These are phyloP conservation scores for Collariella sp. DNA, from an alignment of 495 filamentous ascomycete genomes.

Conservation along the genomic window DNA sequence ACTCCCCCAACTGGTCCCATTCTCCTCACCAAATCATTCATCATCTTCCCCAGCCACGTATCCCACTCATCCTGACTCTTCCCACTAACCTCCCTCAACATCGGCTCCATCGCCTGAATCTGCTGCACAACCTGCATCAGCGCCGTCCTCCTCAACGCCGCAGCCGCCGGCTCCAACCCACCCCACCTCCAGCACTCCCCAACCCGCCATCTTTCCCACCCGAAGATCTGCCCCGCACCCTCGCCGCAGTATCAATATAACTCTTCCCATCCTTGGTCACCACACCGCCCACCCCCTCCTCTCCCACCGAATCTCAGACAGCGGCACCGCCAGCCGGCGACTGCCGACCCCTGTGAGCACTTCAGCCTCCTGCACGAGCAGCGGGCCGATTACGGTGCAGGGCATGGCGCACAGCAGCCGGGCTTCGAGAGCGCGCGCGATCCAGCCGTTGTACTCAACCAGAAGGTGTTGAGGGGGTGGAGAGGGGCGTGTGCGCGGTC, in stretches of 20 bases:
- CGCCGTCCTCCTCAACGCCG: conserved; percentile 67
- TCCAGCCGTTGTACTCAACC: conserved; percentile 77
- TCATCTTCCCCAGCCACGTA: conserved; percentile 80
- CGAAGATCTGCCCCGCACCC: conserved; percentile 7
- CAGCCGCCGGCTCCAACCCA: conserved; percentile 60
- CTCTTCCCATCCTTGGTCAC: conserved; percentile 46
- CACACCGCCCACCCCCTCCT: conserved; percentile 55
- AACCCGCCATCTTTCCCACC: background rate
- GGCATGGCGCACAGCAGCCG: conserved; percentile 65
- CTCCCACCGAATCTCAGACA: conserved; percentile 86
- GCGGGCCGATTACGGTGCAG: conserved; percentile 68
- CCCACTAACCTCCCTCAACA: conserved; percentile 70
- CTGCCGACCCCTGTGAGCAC: conserved; percentile 58
- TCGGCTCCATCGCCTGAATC: conserved; percentile 79
- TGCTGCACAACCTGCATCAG: conserved; percentile 74
- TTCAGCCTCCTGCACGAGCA: conserved; percentile 73
- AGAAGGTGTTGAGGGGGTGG: conserved; percentile 72
- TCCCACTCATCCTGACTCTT: conserved; percentile 92
- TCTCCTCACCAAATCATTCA: conserved; percentile 67
- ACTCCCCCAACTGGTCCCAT: conserved; percentile 74
- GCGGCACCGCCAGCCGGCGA: conserved; percentile 72
- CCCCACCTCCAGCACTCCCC: conserved; percentile 8
- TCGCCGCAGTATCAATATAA: conserved; percentile 34
- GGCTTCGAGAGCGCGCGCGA: conserved; percentile 63
- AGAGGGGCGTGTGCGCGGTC: conserved; percentile 74